Base-by-base conservation (phyloP, 306 rosid species). In the Lathyrus tuberosus region DNA sequence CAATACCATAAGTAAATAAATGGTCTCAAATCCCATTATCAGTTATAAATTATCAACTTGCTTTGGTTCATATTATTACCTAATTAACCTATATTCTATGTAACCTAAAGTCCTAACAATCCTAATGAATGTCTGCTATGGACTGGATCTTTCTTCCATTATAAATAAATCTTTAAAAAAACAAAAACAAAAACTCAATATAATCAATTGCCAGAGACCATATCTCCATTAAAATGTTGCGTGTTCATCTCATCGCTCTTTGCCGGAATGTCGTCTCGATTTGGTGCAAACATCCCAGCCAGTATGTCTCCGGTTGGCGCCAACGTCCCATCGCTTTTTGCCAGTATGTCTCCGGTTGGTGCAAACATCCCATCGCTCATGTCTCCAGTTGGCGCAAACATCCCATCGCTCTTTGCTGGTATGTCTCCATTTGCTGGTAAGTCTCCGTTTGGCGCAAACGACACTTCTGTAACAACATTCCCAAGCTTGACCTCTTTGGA, bases 71-170 rank as follows among this genome's bases (percentile, higher is more conserved):
- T 51, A 57, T 73, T 67, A 59, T 64, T 62, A 47, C 68, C 71
- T 51, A 26, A 26, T 26, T 64, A 69, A 48, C 62, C 71, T 80
- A 71, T 70, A 41, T 42, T 70, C 62, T 58, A 58, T 35, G 40
- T 35, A 35, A 35, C 40, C 10, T 35, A 35, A 35, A 7, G 10
- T 7, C 10, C 40, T 35, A 35, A 7, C 40, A 35, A 35, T 31
- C 65, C 70, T 71, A 77, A 63, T 44, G 5, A 71, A 16, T 33
- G 17, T 57, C 62, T 41, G 40, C 67, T 49, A 46, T 72, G 44
- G 35, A 76, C 54, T 59, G 60, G 49, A 70, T 73, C 30, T 48
- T 26, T 66, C 78, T 84, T 71, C 72, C 64, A 59, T 31, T 75
- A 54, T 48, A 72, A 40, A 52, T 16, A 72, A 40, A 52, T 16